These are phyloP conservation scores for Globisporangium uncinulatum DNA, from an alignment of 352 stramenopile genomes.

Conservation along the genomic window DNA sequence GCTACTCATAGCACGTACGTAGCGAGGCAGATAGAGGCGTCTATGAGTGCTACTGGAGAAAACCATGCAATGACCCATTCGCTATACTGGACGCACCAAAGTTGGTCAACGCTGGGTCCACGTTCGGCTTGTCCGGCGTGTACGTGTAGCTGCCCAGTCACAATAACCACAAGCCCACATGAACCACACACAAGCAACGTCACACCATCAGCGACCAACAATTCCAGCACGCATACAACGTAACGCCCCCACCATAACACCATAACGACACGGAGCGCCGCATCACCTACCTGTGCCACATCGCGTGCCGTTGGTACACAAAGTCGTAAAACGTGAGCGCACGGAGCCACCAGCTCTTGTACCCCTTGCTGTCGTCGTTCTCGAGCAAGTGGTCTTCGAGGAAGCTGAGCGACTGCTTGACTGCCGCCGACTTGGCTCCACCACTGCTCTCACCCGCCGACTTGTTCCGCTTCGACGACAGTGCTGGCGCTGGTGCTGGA, in stretches of 20 bases:
- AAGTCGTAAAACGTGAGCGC: slow-evolving; percentile 82
- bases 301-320: slow-evolving; percentile 79
- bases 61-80: neutral
- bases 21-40: too few relatives aligned
- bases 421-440: neutral
- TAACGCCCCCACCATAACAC: neutral
- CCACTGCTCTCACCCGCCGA: slow-evolving; percentile 8
- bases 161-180: neutral
- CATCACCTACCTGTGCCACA: slow-evolving; percentile 56
- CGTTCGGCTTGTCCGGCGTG: slow-evolving; percentile 56
- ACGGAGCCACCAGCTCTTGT: slow-evolving; percentile 84
- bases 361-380: slow-evolving; percentile 60
- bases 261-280: neutral
- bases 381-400: slow-evolving; percentile 71
- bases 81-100: slow-evolving; percentile 41
- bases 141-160: slow-evolving; percentile 48
- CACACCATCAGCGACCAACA: neutral
- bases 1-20: slow-evolving; percentile 18
- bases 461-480: slow-evolving; percentile 30
- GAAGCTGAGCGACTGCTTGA: slow-evolving; percentile 54
- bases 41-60: too few relatives aligned
- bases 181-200: neutral
- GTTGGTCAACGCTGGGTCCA: slow-evolving; percentile 65
- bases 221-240: neutral
- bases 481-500: slow-evolving; percentile 12